Conservation (phyloP, 2,329 filamentous ascomycete species). For the Neonectria punicea region DNA sequence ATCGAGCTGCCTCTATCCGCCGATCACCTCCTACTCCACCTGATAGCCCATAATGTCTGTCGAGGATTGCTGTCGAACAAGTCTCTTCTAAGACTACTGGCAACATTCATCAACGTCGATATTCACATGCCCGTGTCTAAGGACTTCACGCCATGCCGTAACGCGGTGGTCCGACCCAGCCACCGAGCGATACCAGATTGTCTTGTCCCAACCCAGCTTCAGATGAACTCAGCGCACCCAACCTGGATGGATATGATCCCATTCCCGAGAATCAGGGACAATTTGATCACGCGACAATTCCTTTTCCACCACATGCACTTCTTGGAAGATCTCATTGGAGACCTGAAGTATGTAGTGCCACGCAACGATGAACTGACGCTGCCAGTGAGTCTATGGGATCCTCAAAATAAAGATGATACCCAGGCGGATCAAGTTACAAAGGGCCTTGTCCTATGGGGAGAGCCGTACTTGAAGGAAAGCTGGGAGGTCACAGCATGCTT, state of each 20-base stretch:
- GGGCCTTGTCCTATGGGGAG: constrained; percentile 29
- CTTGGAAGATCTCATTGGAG: constrained; percentile 22
- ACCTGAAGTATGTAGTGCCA: neutral
- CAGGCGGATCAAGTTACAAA: neutral
- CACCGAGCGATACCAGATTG: constrained; percentile 7
- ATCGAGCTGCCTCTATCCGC: neutral
- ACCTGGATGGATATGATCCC: constrained; percentile 30
- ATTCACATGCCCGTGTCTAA: neutral
- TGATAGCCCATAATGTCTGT: constrained; percentile 29
- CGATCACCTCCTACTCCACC: constrained; percentile 26
- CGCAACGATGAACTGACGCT: neutral
- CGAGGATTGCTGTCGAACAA: constrained; percentile 28
- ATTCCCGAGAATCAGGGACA: constrained; percentile 28
- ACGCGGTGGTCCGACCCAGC: constrained; percentile 5
- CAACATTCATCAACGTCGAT: constrained; percentile 1
- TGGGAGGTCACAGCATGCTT: constrained; percentile 23
- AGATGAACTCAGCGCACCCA: constrained; percentile 31
- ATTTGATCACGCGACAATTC: constrained; percentile 22
- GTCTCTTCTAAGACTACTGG: neutral
- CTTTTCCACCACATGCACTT: constrained; percentile 24
- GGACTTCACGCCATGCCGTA: neutral
- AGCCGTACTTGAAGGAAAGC: constrained; percentile 18
- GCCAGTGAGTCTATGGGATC: neutral
- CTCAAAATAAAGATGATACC: no score
- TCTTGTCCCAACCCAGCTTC: constrained; percentile 30